A percentile compares a stretch with the other conserved stretches of the same genome.
Evolutionary conservation across 2,329 filamentous ascomycete species (phyloP).

Genomic region (Hymenoscyphus scutula): DNA sequence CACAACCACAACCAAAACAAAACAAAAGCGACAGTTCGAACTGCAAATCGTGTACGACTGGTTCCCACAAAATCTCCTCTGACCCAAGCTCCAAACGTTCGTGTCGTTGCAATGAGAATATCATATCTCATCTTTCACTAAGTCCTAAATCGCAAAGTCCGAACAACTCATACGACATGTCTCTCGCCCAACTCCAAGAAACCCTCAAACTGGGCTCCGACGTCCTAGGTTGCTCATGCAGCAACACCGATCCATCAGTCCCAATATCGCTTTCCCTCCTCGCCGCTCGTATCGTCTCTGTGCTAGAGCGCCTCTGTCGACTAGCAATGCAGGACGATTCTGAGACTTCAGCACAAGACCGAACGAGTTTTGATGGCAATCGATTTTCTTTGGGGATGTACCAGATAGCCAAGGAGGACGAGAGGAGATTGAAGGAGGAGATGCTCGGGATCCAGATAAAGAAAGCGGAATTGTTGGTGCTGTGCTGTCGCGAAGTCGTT

Average conservation of each 20-base stretch:
- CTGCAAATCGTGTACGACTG: neutral
- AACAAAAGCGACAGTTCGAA: neutral
- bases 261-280: conserved; percentile 10
- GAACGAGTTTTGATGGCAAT: neutral
- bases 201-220: conserved; percentile 13
- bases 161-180: conserved; percentile 12
- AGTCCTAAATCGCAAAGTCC: conserved; percentile 2
- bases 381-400: conserved; percentile 14
- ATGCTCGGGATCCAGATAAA: conserved; percentile 15
- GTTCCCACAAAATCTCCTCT: neutral
- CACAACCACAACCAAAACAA: neutral
- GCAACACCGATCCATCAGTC: neutral
- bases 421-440: conserved; percentile 14
- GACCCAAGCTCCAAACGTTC: neutral
- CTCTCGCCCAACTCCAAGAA: conserved; percentile 12
- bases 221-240: conserved; percentile 9
- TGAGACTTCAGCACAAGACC: neutral
- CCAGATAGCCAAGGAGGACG: conserved; percentile 17
- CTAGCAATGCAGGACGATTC: conserved; percentile 8
- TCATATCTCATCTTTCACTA: conserved; percentile 5
- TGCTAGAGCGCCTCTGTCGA: conserved; percentile 11
- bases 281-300: conserved; percentile 11
- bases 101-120: conserved; percentile 10
- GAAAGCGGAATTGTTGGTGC: conserved; percentile 12
- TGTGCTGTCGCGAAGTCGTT: conserved; percentile 12